These are phyloP conservation scores for Fusarium sp. DNA, from an alignment of 2,329 filamentous ascomycete genomes.

Conservation along the genomic window DNA sequence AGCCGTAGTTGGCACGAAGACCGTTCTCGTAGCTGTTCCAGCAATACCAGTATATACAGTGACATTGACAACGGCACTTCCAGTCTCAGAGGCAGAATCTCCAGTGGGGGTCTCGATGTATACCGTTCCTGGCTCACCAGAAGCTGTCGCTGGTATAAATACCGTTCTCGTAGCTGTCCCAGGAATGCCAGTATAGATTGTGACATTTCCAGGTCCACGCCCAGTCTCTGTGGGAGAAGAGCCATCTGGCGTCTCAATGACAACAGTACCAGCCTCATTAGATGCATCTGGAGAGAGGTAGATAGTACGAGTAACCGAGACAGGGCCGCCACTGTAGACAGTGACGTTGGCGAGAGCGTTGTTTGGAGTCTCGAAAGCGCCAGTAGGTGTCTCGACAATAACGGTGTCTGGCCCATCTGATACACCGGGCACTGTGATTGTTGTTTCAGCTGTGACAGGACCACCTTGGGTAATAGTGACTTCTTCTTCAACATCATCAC, in stretches of 20 bases:
- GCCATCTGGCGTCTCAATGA: slow-evolving; percentile 3
- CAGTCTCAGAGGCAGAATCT: not conserved
- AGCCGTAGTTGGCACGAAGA: slow-evolving; percentile 2
- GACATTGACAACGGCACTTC: not conserved
- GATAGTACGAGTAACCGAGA: not conserved
- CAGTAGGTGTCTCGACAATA: slow-evolving; percentile 5
- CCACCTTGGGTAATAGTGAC: not conserved
- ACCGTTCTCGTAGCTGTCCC: slow-evolving; percentile 5
- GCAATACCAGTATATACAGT: slow-evolving; percentile 7
- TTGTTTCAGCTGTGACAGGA: not conserved
- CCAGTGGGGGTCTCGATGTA: slow-evolving; percentile 1
- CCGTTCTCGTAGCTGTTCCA: slow-evolving; percentile 4
- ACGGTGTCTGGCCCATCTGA: slow-evolving; percentile 3
- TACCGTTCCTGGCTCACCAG: not conserved
- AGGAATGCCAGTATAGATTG: slow-evolving; percentile 2
- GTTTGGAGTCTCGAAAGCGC: not conserved
- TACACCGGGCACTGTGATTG: not conserved
- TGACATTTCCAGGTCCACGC: not conserved
- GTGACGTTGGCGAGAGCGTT: slow-evolving; percentile 10
- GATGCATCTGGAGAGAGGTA: not conserved
- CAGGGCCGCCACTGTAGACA: slow-evolving; percentile 2
- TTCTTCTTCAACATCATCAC: not conserved
- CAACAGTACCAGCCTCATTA: slow-evolving; percentile 7
- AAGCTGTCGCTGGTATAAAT: slow-evolving; percentile 2
- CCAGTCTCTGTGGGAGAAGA: not conserved